Base-by-base conservation (phyloP, 1,284 basidiomycete genomes). In the Ustilago bromivora region DNA sequence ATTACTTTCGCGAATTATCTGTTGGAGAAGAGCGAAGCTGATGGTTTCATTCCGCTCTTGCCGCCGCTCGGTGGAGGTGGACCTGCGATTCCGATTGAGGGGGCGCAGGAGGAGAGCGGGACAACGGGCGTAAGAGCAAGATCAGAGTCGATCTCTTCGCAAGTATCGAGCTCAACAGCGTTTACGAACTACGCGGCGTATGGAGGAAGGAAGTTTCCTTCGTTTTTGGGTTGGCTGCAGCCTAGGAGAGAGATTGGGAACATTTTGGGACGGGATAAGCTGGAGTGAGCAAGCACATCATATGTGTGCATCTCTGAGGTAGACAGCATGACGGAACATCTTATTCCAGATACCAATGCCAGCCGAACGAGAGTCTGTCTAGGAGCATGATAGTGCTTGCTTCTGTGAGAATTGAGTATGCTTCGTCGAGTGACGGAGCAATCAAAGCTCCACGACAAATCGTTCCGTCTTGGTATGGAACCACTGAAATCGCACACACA, bases 1-100 rank as follows among this genome's bases (percentile, higher is more conserved):
- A 97, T 99, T 79, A 94, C 95, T 8, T 94, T 99, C 75, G 93
- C 97, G 34, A 96, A 97, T 86, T 99, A 97, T 87, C 88, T 99
- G 77, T 91, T 99, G 62, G 96, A 98, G 87, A 86, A 87, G 72
- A 77, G 81, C 32, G 72, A 90, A 89, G 84, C 76, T 73, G 66
- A 72, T 32, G 76, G 73, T 8, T 70, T 74, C 51, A 53, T 71
- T 6, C 64, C 66, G 34, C 46, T 67, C 31, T 36, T 68, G 49
- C 59, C 66, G 11, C 36, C 52, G 57, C 34, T 76, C 15, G 73
- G 73, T 10, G 64, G 58, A 4, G 72, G 70, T 53, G 61, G 61
- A 28, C 66, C 67, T 32, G 72, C 61, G 41, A 72, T 67, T 7
- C 38, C 60, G 36, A 17, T 68, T 17, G 59, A 61, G 12, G 62